phyloP scores from a whole-genome alignment of 2,329 filamentous ascomycete species.

The Penicillium sp. region DNA sequence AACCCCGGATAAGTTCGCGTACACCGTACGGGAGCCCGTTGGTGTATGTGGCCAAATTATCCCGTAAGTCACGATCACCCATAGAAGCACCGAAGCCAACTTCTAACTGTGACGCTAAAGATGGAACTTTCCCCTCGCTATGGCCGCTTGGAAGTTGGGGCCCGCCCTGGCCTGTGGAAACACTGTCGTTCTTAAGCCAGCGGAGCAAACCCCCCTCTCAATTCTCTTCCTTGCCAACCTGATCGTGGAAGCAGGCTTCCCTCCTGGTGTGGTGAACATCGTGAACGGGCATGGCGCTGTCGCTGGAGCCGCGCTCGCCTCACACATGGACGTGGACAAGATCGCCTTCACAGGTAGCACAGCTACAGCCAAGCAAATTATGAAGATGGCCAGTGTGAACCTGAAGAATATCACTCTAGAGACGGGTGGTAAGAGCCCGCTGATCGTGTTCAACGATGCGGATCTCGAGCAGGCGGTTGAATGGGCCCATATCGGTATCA shows the following conservation, averaged over 20 bases:
- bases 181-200: constrained; percentile 35
- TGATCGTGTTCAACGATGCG: constrained; percentile 64
- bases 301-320: constrained; percentile 31
- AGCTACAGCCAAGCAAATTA: constrained; percentile 33
- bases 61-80: constrained; percentile 73
- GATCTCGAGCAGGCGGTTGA: constrained; percentile 67
- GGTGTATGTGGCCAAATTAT: constrained; percentile 81
- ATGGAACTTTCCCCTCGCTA: constrained; percentile 57
- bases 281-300: constrained; percentile 33
- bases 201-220: constrained; percentile 35
- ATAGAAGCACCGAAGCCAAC: constrained; percentile 31
- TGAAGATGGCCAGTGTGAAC: constrained; percentile 37
- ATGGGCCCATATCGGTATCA: constrained; percentile 60
- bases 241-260: constrained; percentile 35
- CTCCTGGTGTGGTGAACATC: constrained; percentile 36
- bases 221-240: constrained; percentile 35
- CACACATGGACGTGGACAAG: constrained; percentile 35
- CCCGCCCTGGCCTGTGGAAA: constrained; percentile 37
- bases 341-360: constrained; percentile 37
- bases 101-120: background rate
- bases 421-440: constrained; percentile 63
- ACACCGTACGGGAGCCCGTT: constrained; percentile 70
- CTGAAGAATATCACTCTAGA: constrained; percentile 38
- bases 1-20: constrained; percentile 71
- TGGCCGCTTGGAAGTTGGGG: constrained; percentile 55